A percentile compares a stretch with the other conserved stretches of the same genome.
phyloP scores from a whole-genome alignment of 2,329 filamentous ascomycete genomes.

The Cercospora beticola region DNA sequence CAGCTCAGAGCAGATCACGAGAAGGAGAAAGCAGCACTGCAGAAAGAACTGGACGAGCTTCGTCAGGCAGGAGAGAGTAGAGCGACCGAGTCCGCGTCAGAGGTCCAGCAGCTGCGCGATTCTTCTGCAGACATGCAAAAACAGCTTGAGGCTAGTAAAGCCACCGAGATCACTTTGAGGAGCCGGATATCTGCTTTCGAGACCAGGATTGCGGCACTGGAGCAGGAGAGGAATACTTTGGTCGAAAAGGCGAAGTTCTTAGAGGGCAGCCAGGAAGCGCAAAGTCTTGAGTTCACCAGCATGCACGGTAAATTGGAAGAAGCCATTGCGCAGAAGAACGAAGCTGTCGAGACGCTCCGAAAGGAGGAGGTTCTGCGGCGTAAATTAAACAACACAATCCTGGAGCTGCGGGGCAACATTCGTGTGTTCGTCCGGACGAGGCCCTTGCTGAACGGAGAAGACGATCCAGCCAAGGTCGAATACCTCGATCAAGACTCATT shows the following conservation, averaged over 20 bases:
- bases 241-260: constrained; percentile 83
- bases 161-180: constrained; percentile 58
- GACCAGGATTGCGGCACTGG: constrained; percentile 62
- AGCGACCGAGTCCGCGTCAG: constrained; percentile 54
- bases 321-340: constrained; percentile 67
- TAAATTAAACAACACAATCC: constrained; percentile 94
- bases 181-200: constrained; percentile 49
- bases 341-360: constrained; percentile 76
- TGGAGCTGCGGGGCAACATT: constrained; percentile 97
- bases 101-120: constrained; percentile 43
- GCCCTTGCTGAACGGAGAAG: constrained; percentile 64
- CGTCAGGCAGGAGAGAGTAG: constrained; percentile 56
- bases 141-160: constrained; percentile 53
- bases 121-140: constrained; percentile 26
- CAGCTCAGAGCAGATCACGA: constrained; percentile 63
- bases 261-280: constrained; percentile 84
- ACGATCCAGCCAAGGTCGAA: constrained; percentile 68
- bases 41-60: constrained; percentile 50
- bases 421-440: constrained; percentile 96
- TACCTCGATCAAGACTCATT: constrained; percentile 68
- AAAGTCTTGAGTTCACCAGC: constrained; percentile 79
- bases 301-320: constrained; percentile 80
- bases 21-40: constrained; percentile 65
- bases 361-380: constrained; percentile 87
- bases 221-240: constrained; percentile 72